A percentile compares a stretch with the other conserved stretches of the same genome.
Conservation (phyloP, 805 yeast genomes). For the Ascoidea tarda region DNA sequence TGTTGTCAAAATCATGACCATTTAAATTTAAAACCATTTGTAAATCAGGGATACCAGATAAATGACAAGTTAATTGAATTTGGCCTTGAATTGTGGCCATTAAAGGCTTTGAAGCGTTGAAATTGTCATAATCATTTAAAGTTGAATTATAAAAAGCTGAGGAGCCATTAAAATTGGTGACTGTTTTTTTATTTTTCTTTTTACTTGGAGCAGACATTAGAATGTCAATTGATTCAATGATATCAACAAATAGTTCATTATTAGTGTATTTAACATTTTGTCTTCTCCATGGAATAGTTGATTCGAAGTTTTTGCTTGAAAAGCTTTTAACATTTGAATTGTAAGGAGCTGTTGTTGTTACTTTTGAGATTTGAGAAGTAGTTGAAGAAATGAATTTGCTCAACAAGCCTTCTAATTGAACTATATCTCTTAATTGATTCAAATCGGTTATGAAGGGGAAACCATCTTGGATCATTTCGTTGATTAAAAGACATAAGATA, state of each 20-base stretch:
- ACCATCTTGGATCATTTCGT: slow-evolving; percentile 70
- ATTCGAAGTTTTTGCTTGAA: slow-evolving; percentile 4
- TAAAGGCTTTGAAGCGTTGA: slow-evolving; percentile 21
- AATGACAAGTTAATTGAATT: slow-evolving; percentile 45
- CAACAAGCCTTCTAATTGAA: slow-evolving; percentile 49
- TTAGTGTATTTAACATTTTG: slow-evolving; percentile 55
- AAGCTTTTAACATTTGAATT: not conserved
- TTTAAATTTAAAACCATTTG: slow-evolving; percentile 36
- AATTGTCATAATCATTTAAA: slow-evolving; percentile 12
- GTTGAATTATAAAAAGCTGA: slow-evolving; percentile 12
- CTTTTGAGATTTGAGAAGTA: slow-evolving; percentile 15
- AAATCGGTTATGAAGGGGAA: slow-evolving; percentile 60
- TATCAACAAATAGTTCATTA: slow-evolving; percentile 79
- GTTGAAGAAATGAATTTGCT: slow-evolving; percentile 33
- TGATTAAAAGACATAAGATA: slow-evolving; percentile 52
- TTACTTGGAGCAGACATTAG: slow-evolving; percentile 25
- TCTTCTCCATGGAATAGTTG: slow-evolving; percentile 63
- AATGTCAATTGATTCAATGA: slow-evolving; percentile 51
- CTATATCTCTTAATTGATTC: slow-evolving; percentile 52
- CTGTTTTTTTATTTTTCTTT: slow-evolving; percentile 12
- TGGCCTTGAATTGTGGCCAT: slow-evolving; percentile 48
- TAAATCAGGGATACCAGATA: slow-evolving; percentile 70
- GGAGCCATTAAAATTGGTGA: slow-evolving; percentile 16
- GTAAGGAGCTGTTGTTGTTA: slow-evolving; percentile 2
- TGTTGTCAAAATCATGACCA: slow-evolving; percentile 28